Evolutionary conservation across 306 rosid genomes (phyloP).

Genomic region (Pterocarpus santalinus): DNA sequence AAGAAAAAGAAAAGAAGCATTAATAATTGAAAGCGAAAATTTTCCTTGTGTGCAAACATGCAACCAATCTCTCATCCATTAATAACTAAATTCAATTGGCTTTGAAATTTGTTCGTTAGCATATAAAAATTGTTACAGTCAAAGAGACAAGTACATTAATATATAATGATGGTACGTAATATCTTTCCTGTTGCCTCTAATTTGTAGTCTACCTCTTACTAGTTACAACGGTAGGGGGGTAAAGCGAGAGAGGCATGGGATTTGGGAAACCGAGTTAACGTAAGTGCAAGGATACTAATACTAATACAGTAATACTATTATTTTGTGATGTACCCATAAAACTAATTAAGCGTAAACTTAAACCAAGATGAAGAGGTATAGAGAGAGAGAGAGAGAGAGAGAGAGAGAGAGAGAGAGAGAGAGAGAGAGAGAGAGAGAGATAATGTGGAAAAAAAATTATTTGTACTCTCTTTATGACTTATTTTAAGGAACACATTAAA

Average conservation of each 20-base stretch:
- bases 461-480: too few species aligned
- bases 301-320: background rate
- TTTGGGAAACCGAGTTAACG: conserved; percentile 48
- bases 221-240: background rate
- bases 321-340: background rate
- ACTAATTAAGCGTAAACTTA: background rate
- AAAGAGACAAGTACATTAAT: conserved; percentile 33
- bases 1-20: background rate
- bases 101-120: conserved; percentile 1
- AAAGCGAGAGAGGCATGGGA: conserved; percentile 1
- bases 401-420: too few species aligned
- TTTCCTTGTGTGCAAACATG: conserved; percentile 8
- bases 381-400: background rate
- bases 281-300: conserved; percentile 16
- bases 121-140: background rate
- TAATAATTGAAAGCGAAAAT: conserved; percentile 42
- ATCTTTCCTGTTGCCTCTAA: conserved; percentile 3
- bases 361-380: conserved; percentile 12
- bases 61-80: conserved; percentile 41
- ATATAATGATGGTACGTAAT: background rate
- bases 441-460: too few species aligned
- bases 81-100: conserved; percentile 24
- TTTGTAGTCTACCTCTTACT: conserved; percentile 12
- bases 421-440: too few species aligned
- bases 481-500: too few species aligned